Evolutionary conservation across 257 asterid species (phyloP), one percentile per base, ranked within the genome.

Genomic region (Ilex asprella): DNA sequence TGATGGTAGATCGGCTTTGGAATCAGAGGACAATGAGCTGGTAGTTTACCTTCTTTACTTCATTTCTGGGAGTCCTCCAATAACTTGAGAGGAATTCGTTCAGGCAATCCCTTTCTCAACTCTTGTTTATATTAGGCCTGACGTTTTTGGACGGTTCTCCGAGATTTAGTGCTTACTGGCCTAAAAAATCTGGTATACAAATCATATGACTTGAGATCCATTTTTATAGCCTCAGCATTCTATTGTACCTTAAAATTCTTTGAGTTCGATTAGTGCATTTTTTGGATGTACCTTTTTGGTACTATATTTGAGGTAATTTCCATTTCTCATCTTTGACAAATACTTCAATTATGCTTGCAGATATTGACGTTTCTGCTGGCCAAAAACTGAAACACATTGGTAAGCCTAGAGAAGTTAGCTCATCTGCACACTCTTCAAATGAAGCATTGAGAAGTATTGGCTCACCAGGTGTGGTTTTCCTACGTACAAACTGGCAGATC

Each of bases 401-500:
- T 67, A 64, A 67, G 31, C 67, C 73, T 71, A 63, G 71, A 62
- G 89, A 78, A 71, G 76, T 56, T 59, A 61, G 59, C 58, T 27
- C 81, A 31, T 51, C 60, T 68, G 62, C 72, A 60, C 70, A 72
- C 55, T 63, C 81, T 71, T 75, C 82, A 10, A 59, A 64, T 60
- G 80, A 77, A 71, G 58, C 61, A 73, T 32, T 58, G 29, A 68
- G 67, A 62, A 71, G 59, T 58, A 66, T 66, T 70, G 83, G 75
- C 58, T 55, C 86, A 62, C 62, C 54, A 16, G 75, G 72, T 63
- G 89, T 91, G 44, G 77, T 66, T 69, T 83, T 87, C 82, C 81
- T 92, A 51, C 91, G 86, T 66, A 81, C 99, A 67, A 89, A 82
- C 74, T 89, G 96, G 96, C 99, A 92, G 81, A 81, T 89, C 61